These are phyloP conservation scores for Entomortierella parvispora DNA, from an alignment of 192 early-diverging fungal genomes.

Conservation along the genomic window DNA sequence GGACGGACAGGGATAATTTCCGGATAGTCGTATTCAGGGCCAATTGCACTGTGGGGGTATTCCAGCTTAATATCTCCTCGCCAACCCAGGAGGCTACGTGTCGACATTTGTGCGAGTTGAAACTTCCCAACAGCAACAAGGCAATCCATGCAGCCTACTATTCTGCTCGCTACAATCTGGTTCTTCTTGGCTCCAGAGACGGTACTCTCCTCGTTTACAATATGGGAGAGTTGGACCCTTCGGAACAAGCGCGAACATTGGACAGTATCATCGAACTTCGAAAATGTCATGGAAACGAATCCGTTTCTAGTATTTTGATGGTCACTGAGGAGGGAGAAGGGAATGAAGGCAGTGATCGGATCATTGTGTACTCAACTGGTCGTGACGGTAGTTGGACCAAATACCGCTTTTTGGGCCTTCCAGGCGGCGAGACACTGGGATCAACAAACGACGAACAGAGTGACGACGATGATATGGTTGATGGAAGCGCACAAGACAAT, in stretches of 20 bases:
- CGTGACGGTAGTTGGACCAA: slow-evolving; percentile 72
- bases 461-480: slow-evolving; percentile 8
- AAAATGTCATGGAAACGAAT: slow-evolving; percentile 38
- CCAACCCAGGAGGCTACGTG: slow-evolving; percentile 4
- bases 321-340: slow-evolving; percentile 39
- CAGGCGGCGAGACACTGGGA: slow-evolving; percentile 23
- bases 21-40: slow-evolving; percentile 42
- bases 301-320: slow-evolving; percentile 48
- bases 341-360: slow-evolving; percentile 38
- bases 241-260: neutral
- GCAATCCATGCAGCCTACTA: slow-evolving; percentile 44
- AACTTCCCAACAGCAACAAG: slow-evolving; percentile 46
- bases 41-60: slow-evolving; percentile 44
- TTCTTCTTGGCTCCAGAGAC: slow-evolving; percentile 39
- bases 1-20: slow-evolving; percentile 5
- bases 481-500: slow-evolving; percentile 5
- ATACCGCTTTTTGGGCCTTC: slow-evolving; percentile 54
- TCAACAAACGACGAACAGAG: slow-evolving; percentile 2
- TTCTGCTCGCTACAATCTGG: slow-evolving; percentile 33
- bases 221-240: neutral
- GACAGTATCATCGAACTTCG: slow-evolving; percentile 26
- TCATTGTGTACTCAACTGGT: slow-evolving; percentile 68
- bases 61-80: slow-evolving; percentile 8
- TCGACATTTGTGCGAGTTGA: slow-evolving; percentile 28
- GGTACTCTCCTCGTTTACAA: slow-evolving; percentile 36